Evolutionary conservation across 805 yeast species (phyloP), one percentile per base, ranked within the genome.

Genomic region (Novakomyces olei): DNA sequence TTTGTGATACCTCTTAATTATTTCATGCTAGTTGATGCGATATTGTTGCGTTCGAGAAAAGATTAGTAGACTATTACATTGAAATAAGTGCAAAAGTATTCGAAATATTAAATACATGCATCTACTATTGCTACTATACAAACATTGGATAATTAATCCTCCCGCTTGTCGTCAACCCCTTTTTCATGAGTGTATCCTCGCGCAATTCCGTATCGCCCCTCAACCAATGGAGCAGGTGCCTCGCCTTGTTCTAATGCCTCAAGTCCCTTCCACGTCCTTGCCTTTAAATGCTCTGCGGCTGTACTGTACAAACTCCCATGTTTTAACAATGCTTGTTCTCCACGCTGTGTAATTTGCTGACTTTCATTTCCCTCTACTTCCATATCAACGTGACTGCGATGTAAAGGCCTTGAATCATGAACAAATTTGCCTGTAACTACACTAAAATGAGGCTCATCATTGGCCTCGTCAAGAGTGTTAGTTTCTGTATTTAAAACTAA

Each of bases 401-500:
- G n/a, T 27, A 30, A 23, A 2, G 33, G 33, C 3, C 26, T n/a
- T 6, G 33, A 10, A 23, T 20, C 16, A 12, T 10, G 12, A 10
- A 22, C 30, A 10, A 19, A 24, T 15, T 34, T 16, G 10, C 37
- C 33, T 5, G 28, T 27, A 3, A 23, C 15, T 5, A 22, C 16
- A 25, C 24, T 26, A 5, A 29, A 29, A 16, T 34, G 34, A 10
- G 34, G 35, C 7, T 19, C 55, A 6, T 44, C 43, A 7, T 36
- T 42, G 6, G 34, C 34, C 4, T 34, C 43, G 10, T 38, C 39
- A 15, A 25, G 22, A 7, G 17, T 23, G 14, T 36, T 34, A 22
- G 39, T 36, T 6, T 35, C 34, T 5, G 41, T 45, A 3, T 36
- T 42, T 4, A 36, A 44, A 3, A 34, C 37, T 19, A 72, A 56